phyloP scores from a whole-genome alignment of 306 rosid genomes.

The Corylus heterophylla region DNA sequence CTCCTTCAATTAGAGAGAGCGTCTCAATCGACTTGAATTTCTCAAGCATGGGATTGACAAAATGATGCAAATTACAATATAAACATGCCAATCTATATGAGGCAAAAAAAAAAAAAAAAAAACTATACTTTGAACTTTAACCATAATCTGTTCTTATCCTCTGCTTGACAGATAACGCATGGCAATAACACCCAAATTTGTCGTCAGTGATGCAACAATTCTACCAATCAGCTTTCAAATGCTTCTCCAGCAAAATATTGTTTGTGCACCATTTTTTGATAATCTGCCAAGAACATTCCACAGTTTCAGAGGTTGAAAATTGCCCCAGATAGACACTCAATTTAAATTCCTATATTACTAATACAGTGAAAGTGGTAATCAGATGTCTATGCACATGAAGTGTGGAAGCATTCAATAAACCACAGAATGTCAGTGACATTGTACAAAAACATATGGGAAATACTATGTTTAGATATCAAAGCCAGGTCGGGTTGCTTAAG shows the following conservation, averaged over 20 bases:
- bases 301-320: constrained; percentile 3
- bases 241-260: constrained; percentile 80
- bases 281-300: constrained; percentile 50
- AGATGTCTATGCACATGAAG: neutral
- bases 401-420: neutral
- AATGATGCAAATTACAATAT: neutral
- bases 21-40: neutral
- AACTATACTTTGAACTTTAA: neutral
- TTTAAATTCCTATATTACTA: neutral
- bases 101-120: neutral
- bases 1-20: too few relatives aligned
- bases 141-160: constrained; percentile 17
- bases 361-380: neutral
- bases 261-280: constrained; percentile 78
- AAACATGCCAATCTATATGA: neutral
- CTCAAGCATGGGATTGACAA: neutral
- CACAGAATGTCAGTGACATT: neutral
- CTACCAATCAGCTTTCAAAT: constrained; percentile 58
- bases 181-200: constrained; percentile 15
- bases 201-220: constrained; percentile 2
- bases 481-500: constrained; percentile 2
- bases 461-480: constrained; percentile 10
- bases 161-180: constrained; percentile 34
- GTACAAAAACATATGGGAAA: neutral
- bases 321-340: neutral